Conservation (phyloP, 441 rosid species). For the Breynia disticha region DNA sequence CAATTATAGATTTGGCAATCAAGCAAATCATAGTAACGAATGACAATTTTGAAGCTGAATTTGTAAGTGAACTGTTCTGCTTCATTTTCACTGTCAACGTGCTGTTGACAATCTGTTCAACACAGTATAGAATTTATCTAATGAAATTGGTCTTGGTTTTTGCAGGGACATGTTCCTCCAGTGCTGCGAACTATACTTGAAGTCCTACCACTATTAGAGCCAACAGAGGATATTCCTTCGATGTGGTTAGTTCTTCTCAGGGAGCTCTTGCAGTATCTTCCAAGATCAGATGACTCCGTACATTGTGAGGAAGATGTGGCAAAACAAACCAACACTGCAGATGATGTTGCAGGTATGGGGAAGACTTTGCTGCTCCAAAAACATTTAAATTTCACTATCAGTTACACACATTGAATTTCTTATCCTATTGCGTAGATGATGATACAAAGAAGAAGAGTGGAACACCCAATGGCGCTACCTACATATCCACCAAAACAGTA, state of each 20-base stretch:
- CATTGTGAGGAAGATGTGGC: slow-evolving; percentile 47
- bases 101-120: background rate
- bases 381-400: slow-evolving; percentile 9
- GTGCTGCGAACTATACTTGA: slow-evolving; percentile 77
- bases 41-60: slow-evolving; percentile 70
- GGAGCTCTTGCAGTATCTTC: slow-evolving; percentile 73
- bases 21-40: slow-evolving; percentile 44
- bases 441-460: slow-evolving; percentile 21
- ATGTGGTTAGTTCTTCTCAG: slow-evolving; percentile 80
- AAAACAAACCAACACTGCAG: slow-evolving; percentile 28
- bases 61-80: slow-evolving; percentile 39
- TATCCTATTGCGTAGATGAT: slow-evolving; percentile 26
- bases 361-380: slow-evolving; percentile 7
- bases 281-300: slow-evolving; percentile 41
- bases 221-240: slow-evolving; percentile 68
- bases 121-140: background rate
- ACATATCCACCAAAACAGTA: slow-evolving; percentile 26
- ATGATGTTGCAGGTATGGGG: slow-evolving; percentile 38
- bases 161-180: slow-evolving; percentile 77
- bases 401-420: slow-evolving; percentile 16
- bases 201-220: slow-evolving; percentile 64
- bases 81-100: background rate
- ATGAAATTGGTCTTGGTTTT: slow-evolving; percentile 14
- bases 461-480: slow-evolving; percentile 36
- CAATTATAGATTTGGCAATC: slow-evolving; percentile 57